A percentile compares a stretch with the other conserved stretches of the same genome.
phyloP scores from a whole-genome alignment of 2,329 filamentous ascomycete genomes.

The Mollisia scopiformis region DNA sequence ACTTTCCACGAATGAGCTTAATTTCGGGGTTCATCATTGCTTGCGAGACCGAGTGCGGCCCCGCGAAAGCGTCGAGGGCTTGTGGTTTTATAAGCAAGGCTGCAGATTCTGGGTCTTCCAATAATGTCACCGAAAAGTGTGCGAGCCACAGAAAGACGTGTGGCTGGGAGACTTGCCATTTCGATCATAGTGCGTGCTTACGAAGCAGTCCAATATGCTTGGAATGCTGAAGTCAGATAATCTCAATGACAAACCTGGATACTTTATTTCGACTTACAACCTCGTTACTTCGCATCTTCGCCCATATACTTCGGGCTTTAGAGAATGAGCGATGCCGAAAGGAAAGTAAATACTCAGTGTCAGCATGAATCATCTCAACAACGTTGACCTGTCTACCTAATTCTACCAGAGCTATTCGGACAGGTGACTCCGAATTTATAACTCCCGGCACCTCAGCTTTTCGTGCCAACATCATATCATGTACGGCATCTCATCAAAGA shows the following conservation, averaged over 20 bases:
- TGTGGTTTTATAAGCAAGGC: conserved; percentile 16
- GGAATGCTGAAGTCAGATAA: neutral
- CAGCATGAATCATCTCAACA: too few species aligned
- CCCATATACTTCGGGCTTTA: neutral
- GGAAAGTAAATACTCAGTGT: too few species aligned
- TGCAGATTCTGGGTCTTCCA: neutral
- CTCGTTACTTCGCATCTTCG: neutral
- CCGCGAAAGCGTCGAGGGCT: conserved; percentile 11
- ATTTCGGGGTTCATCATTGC: neutral
- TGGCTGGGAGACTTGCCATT: neutral
- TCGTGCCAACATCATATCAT: too few species aligned
- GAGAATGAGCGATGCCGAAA: too few species aligned
- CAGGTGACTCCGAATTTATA: too few species aligned
- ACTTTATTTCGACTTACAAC: neutral
- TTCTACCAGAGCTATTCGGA: too few species aligned
- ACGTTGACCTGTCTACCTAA: too few species aligned
- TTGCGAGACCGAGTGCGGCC: conserved; percentile 7
- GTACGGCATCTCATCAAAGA: too few species aligned
- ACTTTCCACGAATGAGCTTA: neutral
- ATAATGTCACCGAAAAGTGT: conserved; percentile 11
- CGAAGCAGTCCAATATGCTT: neutral
- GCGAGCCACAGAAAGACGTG: neutral
- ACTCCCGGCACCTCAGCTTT: too few species aligned
- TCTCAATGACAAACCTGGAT: neutral
- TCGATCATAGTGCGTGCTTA: neutral